Evolutionary conservation across 2,329 filamentous ascomycete genomes (phyloP).

Genomic region (Alternaria gansuensis): DNA sequence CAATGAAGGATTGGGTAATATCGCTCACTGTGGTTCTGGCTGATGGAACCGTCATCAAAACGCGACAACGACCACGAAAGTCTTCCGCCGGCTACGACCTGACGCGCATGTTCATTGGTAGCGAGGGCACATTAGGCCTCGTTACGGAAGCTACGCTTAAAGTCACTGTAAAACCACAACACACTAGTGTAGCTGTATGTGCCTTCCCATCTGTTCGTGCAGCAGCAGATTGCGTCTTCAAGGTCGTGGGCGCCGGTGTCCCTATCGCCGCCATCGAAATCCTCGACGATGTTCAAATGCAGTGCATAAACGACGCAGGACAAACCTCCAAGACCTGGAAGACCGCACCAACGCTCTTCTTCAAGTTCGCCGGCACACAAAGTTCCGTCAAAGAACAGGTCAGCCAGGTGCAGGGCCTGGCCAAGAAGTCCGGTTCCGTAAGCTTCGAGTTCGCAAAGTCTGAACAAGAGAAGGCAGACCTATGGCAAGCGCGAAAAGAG

Average conservation of each 20-base stretch:
- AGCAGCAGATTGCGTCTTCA: constrained; percentile 80
- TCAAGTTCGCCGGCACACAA: constrained; percentile 76
- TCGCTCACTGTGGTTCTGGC: constrained; percentile 87
- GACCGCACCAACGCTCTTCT: constrained; percentile 75
- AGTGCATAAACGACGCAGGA: constrained; percentile 72
- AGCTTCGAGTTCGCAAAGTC: constrained; percentile 74
- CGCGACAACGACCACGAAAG: constrained; percentile 85
- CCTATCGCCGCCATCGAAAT: constrained; percentile 93
- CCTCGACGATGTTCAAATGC: constrained; percentile 90
- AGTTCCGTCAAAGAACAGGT: constrained; percentile 81
- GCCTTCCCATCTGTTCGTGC: constrained; percentile 71
- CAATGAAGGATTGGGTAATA: constrained; percentile 94
- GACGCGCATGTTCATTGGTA: constrained; percentile 87
- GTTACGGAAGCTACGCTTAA: constrained; percentile 92
- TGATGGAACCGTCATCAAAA: constrained; percentile 90
- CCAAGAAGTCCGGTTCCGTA: constrained; percentile 67
- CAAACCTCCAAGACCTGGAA: constrained; percentile 71
- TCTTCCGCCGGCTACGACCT: constrained; percentile 92
- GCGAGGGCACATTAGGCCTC: constrained; percentile 88
- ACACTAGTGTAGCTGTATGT: constrained; percentile 79
- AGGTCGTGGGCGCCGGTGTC: constrained; percentile 80
- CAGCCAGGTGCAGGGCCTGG: constrained; percentile 68
- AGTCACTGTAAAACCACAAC: constrained; percentile 80
- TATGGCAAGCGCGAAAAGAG: constrained; percentile 80
- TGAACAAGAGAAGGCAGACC: constrained; percentile 70